These are phyloP conservation scores for Lachnellula arida DNA, from an alignment of 2,329 filamentous ascomycete genomes.

Conservation along the genomic window DNA sequence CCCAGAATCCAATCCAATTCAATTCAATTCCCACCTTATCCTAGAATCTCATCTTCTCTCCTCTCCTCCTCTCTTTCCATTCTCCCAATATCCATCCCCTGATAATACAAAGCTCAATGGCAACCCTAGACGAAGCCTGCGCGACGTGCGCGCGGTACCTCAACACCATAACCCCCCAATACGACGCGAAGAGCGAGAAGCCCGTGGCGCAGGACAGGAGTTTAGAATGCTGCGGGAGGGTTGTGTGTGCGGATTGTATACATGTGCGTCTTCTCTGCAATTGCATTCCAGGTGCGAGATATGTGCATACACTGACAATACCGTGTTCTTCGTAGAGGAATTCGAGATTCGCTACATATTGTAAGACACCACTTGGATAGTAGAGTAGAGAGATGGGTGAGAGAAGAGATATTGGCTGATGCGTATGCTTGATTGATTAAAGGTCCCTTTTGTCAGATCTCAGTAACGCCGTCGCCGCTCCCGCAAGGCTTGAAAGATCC, in stretches of 20 bases:
- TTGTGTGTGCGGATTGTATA: slow-evolving; percentile 69
- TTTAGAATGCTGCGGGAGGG: slow-evolving; percentile 63
- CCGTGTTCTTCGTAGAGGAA: slow-evolving; percentile 19
- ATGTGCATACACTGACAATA: background rate
- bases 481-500: slow-evolving; percentile 63
- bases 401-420: background rate
- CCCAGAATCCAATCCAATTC: background rate
- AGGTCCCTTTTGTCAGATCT: slow-evolving; percentile 72
- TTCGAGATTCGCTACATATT: slow-evolving; percentile 39
- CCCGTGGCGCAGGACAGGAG: slow-evolving; percentile 53
- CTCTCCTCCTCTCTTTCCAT: background rate
- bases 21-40: background rate
- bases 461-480: slow-evolving; percentile 53
- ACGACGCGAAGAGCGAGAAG: slow-evolving; percentile 55
- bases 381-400: background rate
- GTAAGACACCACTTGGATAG: slow-evolving; percentile 27
- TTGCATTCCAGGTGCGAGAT: background rate
- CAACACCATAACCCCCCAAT: slow-evolving; percentile 46
- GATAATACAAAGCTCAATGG: background rate
- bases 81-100: background rate
- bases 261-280: slow-evolving; percentile 41
- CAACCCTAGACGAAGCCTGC: slow-evolving; percentile 39
- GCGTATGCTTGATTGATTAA: background rate
- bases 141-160: slow-evolving; percentile 66
- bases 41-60: too few species aligned